Base-by-base conservation (phyloP, 2,329 filamentous ascomycete genomes). In the Aspergillus fischeri region DNA sequence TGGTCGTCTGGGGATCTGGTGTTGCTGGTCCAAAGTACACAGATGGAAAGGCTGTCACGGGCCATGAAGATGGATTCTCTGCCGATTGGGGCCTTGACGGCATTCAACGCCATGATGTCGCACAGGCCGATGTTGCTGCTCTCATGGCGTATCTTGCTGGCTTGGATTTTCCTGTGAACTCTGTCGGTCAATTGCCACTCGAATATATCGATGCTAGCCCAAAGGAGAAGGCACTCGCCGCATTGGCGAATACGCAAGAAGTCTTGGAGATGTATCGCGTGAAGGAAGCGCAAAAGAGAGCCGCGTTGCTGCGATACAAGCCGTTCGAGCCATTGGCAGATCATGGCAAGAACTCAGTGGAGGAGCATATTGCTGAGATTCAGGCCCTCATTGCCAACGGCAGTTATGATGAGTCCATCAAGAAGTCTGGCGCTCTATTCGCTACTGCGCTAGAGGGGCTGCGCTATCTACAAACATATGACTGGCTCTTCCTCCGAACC, bases 231-330 rank as follows among this genome's bases (percentile, higher is more conserved):
- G 91, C 95, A 0, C 83, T 90, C 66, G 93, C 92, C 1, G 86
- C 91, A 5, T 78, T 97, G 21, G 87, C 89, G 41, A 99, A 99
- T 68, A 89, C 92, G 0, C 86, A 86, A 65, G 87, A 88, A 44
- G 94, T 99, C 50, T 77, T 99, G 29, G 94, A 99, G 71, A 97
- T 97, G 88, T 99, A 97, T 70, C 86, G 84, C 27, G 89, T 99
- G 58, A 99, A 99, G 75, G 93, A 97, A 72, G 86, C 87, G 61
- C 83, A 88, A 63, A 97, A 97, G 77, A 86, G 85, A 69, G 80
- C 82, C 0, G 88, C 83, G 0, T 85, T 93, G 68, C 75, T 99
- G 55, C 85, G 86, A 41, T 99, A 92, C 75, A 84, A 81, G 53
- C 88, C 92, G 0, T 99, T 88, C 69, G 77, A 81, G 29, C 84